Evolutionary conservation across 2,329 filamentous ascomycete species (phyloP), one percentile per base, ranked within the genome.

Genomic region (Aspergillus neotritici): DNA sequence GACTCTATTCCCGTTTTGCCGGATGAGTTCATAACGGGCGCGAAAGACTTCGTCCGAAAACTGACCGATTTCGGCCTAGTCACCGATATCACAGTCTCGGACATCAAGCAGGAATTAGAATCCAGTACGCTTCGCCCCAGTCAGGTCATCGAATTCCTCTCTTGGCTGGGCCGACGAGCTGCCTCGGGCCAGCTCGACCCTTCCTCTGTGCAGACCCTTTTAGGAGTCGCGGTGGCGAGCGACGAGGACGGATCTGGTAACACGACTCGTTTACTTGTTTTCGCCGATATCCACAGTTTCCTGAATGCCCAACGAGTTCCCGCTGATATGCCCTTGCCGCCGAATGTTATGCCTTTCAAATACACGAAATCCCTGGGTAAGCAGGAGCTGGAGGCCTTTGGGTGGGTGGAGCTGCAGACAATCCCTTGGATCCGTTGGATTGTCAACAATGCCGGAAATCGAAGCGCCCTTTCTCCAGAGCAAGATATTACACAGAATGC

Each of bases 1-100:
- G 84, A 90, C 44, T 86, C 86, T 29, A 93, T 98, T 49, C 89
- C 93, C 0, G 82, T 94, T 31, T 74, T 97, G 4, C 86, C 91
- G 1, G 80, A 87, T 34, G 82, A 84, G 47, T 75, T 97, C 54
- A 80, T 83, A 46, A 75, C 82, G 8, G 78, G 74, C 40, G 75
- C 79, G 4, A 72, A 77, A n/a, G 76, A 77, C 0, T 94, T 98
- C 55, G 80, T 97, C 45, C 77, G 77, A 46, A 89, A 87, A 55
- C 69, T 98, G 35, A 83, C 84, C 44, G 86, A 90, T 30, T 93
- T 89, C 61, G 89, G 87, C 1, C 75, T 97, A 43, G 78, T 98
- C n/a, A 86, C 82, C 1, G 83, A 89, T 51, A 86, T 97, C 44
- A 95, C 87, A 0, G 83, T 93, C 21, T 79, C 82, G 4, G 93